Base-by-base conservation (phyloP, 305 asterid species). In the Ajuga reptans region DNA sequence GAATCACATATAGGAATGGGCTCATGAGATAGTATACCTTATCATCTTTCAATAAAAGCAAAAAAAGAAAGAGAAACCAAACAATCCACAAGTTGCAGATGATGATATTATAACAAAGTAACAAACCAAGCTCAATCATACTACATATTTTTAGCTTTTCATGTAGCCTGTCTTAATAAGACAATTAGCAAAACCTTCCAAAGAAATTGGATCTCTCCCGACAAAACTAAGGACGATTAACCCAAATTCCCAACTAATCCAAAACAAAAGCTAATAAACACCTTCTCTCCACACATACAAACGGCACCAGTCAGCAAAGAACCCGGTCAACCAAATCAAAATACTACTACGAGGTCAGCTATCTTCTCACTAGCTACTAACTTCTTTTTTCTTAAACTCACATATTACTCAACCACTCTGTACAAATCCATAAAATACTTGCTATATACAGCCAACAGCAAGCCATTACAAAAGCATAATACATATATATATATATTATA, bases 351-450 rank as follows among this genome's bases (percentile, higher is more conserved):
- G 43, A 80, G 73, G 86, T 82, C 79, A 84, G 84, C 85, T 78
- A 21, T 72, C 83, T 79, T 78, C 81, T 54, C 42, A 67, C 84
- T 80, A 81, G 72, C 78, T 77, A 75, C 49, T 42, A 66, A 74
- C 68, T 64, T 77, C 80, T 37, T 7, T 45, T 24, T 45, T 58
- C 64, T 41, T 14, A 53, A 64, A 77, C 77, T 64, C 73, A 59
- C 70, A 74, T 72, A 76, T 66, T 72, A 71, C 79, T 75, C 75
- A 62, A 73, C 77, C 86, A 84, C 87, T 79, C 87, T 87, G 81
- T 82, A 80, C 93, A 86, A 68, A 55, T 60, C 61, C 79, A 66
- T 24, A 70, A 78, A 68, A 74, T 64, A 67, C 76, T 76, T 76
- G 69, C 79, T 76, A 78, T 86, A 52, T 74, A 80, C 84, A 80